These are phyloP conservation scores for Aspergillus sergii DNA, from an alignment of 2,329 filamentous ascomycete genomes.

Conservation along the genomic window DNA sequence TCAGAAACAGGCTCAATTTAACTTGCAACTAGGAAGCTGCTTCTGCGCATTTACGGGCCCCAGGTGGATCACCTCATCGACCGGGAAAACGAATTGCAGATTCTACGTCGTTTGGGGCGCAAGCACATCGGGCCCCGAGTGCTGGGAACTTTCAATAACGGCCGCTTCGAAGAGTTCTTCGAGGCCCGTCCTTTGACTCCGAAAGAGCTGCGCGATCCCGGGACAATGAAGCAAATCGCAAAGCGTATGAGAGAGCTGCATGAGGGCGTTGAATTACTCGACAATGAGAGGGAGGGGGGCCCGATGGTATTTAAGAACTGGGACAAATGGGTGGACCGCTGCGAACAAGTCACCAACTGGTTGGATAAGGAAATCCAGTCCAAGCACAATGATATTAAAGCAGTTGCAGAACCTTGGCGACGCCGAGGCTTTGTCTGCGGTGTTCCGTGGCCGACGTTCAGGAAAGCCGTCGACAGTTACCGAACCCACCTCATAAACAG, in stretches of 20 bases:
- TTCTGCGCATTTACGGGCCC: constrained; percentile 90
- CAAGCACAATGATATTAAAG: constrained; percentile 46
- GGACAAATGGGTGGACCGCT: constrained; percentile 82
- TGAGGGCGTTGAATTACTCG: constrained; percentile 84
- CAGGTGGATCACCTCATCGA: constrained; percentile 97
- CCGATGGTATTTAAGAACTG: constrained; percentile 89
- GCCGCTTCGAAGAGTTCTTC: constrained; percentile 93
- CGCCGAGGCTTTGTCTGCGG: constrained; percentile 77
- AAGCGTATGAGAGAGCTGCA: constrained; percentile 97
- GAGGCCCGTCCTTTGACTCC: constrained; percentile 79
- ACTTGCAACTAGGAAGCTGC: constrained; percentile 62
- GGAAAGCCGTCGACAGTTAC: constrained; percentile 74
- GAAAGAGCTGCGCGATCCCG: constrained; percentile 73
- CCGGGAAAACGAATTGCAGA: constrained; percentile 82
- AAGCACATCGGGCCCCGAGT: constrained; percentile 93
- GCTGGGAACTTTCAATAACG: constrained; percentile 89
- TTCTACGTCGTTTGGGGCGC: constrained; percentile 79
- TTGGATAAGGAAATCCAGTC: constrained; percentile 61
- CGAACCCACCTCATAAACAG: constrained; percentile 70
- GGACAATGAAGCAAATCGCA: constrained; percentile 88
- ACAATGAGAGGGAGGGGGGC: constrained; percentile 74
- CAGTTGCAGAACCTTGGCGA: constrained; percentile 62
- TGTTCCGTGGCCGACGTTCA: constrained; percentile 79
- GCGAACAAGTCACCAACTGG: constrained; percentile 55
- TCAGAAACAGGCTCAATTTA: not conserved